Evolutionary conservation across 1,284 basidiomycete genomes (phyloP).

Genomic region (Caloboletus inedulis): DNA sequence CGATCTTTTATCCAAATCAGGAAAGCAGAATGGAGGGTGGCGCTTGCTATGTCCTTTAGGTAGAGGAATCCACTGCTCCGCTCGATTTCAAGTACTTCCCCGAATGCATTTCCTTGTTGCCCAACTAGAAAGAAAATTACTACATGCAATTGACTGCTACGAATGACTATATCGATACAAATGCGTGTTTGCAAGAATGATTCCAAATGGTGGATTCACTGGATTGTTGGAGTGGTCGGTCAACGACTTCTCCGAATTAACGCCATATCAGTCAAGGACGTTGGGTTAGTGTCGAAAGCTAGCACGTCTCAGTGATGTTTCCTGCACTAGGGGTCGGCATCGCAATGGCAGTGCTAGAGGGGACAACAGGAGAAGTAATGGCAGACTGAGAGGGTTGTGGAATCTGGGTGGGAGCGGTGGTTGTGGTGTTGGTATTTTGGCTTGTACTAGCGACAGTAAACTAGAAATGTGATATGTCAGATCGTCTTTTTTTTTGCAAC

Average conservation of each 20-base stretch:
- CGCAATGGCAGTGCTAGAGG: constrained; percentile 1
- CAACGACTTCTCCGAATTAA: constrained; percentile 6
- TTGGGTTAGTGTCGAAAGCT: neutral
- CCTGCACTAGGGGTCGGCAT: constrained; percentile 1
- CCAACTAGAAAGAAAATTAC: neutral
- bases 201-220: too few relatives aligned
- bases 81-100: neutral
- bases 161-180: constrained; percentile 14
- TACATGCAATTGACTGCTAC: constrained; percentile 5
- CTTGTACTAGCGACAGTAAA: constrained; percentile 45
- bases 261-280: neutral
- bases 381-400: constrained; percentile 4
- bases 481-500: neutral
- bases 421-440: constrained; percentile 13
- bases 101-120: neutral
- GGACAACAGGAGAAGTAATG: neutral
- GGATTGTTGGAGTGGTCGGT: constrained; percentile 9
- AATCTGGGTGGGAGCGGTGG: constrained; percentile 13
- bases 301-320: constrained; percentile 7
- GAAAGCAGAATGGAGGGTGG: neutral
- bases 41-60: too few relatives aligned
- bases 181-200: neutral
- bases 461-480: constrained; percentile 30
- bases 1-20: constrained; percentile 12
- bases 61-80: too few relatives aligned